phyloP scores from a whole-genome alignment of 805 yeast species.

The Kuraishia piskuri region DNA sequence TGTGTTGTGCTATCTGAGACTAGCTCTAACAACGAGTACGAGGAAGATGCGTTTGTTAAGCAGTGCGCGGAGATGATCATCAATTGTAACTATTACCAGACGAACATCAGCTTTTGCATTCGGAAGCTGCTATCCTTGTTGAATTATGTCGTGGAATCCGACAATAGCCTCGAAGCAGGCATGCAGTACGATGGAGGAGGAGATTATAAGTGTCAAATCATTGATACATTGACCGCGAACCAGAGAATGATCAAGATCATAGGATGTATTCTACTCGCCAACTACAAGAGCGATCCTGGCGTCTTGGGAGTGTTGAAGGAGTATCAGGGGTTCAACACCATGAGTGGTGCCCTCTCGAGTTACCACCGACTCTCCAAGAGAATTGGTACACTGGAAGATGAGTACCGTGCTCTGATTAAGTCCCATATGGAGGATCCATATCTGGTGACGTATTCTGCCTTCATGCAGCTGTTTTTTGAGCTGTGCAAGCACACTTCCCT shows the following conservation, averaged over 20 bases:
- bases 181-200: conserved; percentile 7
- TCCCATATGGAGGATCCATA: conserved; percentile 14
- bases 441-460: conserved; percentile 14
- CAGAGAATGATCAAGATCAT: conserved; percentile 16
- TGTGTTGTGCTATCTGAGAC: conserved; percentile 11
- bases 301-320: conserved; percentile 38
- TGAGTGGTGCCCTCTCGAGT: conserved; percentile 12
- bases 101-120: conserved; percentile 34
- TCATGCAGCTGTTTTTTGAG: conserved; percentile 47
- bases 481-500: conserved; percentile 43
- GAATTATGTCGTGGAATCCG: conserved; percentile 19
- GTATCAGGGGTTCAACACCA: conserved; percentile 41
- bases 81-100: conserved; percentile 21
- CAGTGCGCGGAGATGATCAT: conserved; percentile 17
- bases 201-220: conserved; percentile 11
- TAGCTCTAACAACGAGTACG: conserved; percentile 8
- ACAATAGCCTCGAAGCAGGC: conserved; percentile 11
- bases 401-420: conserved; percentile 25
- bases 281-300: conserved; percentile 14
- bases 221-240: conserved; percentile 2
- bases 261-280: conserved; percentile 22
- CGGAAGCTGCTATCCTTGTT: conserved; percentile 40
- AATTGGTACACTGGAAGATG: conserved; percentile 34
- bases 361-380: conserved; percentile 14
- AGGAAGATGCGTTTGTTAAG: conserved; percentile 17